Percentiles rank a stretch among this genome's conserved stretches.
These are phyloP conservation scores for Musa itinerans DNA, from an alignment of 176 grass and related monocot genomes.

Conservation along the genomic window DNA sequence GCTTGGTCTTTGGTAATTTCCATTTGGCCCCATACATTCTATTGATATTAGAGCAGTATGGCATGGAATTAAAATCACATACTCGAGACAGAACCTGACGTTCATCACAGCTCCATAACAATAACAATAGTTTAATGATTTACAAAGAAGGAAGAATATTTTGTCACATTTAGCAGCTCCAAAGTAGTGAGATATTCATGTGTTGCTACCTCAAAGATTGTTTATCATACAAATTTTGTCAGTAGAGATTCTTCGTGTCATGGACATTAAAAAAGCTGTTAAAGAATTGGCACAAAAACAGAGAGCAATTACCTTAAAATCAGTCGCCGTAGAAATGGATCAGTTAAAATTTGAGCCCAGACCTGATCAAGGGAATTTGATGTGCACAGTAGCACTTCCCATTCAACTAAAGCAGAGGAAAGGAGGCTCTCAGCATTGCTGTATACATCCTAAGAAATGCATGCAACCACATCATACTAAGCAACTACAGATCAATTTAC, in stretches of 20 bases:
- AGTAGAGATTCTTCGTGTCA: neutral
- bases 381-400: constrained; percentile 58
- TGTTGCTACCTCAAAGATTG: neutral
- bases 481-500: neutral
- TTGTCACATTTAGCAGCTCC: neutral
- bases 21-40: neutral
- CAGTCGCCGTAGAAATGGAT: constrained; percentile 79
- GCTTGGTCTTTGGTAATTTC: too few species aligned
- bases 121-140: neutral
- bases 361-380: constrained; percentile 58
- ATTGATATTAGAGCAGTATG: neutral
- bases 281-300: neutral
- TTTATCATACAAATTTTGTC: neutral
- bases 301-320: constrained; percentile 55
- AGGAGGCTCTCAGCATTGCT: constrained; percentile 58
- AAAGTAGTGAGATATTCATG: neutral
- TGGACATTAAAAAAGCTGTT: neutral
- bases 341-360: constrained; percentile 80
- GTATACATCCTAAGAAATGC: constrained; percentile 53
- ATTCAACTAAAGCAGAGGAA: constrained; percentile 76
- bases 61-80: neutral
- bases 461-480: neutral
- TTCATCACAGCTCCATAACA: too few species aligned
- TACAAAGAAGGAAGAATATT: too few species aligned
- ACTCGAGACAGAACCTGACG: too few species aligned